These are phyloP conservation scores for Arachis monticola DNA, from an alignment of 331 rosid genomes.

Conservation along the genomic window DNA sequence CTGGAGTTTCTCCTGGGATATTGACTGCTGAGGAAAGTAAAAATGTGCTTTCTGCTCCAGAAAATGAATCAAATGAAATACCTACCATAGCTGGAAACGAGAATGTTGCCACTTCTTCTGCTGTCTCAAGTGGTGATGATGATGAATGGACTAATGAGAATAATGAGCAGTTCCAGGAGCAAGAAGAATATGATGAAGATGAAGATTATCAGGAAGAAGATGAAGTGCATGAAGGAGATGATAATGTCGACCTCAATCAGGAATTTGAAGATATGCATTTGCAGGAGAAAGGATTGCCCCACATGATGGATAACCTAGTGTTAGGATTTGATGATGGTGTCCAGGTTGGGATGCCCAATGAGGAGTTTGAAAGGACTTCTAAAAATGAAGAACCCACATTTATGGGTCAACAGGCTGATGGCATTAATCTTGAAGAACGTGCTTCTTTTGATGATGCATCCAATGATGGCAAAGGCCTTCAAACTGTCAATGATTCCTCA, in stretches of 20 bases:
- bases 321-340: constrained; percentile 93
- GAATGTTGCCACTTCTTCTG: constrained; percentile 48
- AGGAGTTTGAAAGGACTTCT: constrained; percentile 68
- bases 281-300: constrained; percentile 74
- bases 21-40: constrained; percentile 57
- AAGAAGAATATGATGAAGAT: constrained; percentile 97
- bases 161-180: constrained; percentile 81
- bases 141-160: constrained; percentile 89
- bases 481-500: constrained; percentile 54
- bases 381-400: constrained; percentile 58
- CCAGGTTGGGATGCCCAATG: constrained; percentile 91
- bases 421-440: constrained; percentile 50
- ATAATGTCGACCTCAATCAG: constrained; percentile 58
- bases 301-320: constrained; percentile 79
- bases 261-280: constrained; percentile 69
- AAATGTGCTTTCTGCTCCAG: constrained; percentile 49
- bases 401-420: constrained; percentile 49
- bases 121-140: constrained; percentile 70
- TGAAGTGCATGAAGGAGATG: constrained; percentile 90
- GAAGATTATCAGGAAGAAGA: constrained; percentile 94
- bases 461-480: constrained; percentile 50
- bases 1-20: constrained; percentile 67
- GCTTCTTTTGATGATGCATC: constrained; percentile 54
- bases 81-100: constrained; percentile 53
- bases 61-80: constrained; percentile 49